phyloP scores from a whole-genome alignment of 805 yeast species.

The Saccharomycopsis sp. region DNA sequence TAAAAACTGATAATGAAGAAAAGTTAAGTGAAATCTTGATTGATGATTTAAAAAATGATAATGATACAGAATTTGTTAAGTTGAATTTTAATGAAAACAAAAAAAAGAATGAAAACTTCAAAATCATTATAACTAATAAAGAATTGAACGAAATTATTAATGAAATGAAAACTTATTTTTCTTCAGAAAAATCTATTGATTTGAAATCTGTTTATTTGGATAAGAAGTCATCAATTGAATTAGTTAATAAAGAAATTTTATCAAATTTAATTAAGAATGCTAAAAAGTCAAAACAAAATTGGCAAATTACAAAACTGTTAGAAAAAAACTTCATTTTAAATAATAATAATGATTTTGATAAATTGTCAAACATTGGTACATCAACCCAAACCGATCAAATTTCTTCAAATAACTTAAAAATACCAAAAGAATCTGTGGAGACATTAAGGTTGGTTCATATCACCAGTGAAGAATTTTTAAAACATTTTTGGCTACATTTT shows the following conservation, averaged over 20 bases:
- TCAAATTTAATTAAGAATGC: slow-evolving; percentile 11
- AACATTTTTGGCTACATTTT: slow-evolving; percentile 65
- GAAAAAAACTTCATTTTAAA: slow-evolving; percentile 7
- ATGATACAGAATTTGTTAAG: slow-evolving; percentile 42
- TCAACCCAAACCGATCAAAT: slow-evolving; percentile 13
- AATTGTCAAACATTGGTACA: slow-evolving; percentile 1
- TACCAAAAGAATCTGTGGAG: slow-evolving; percentile 34
- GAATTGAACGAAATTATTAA: not conserved
- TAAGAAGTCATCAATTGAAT: slow-evolving; percentile 26
- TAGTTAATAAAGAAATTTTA: slow-evolving; percentile 13
- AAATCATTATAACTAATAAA: not conserved
- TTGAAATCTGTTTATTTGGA: slow-evolving; percentile 12
- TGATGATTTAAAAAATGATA: slow-evolving; percentile 39
- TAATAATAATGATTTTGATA: not conserved
- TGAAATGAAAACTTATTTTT: slow-evolving; percentile 1
- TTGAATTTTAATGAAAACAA: slow-evolving; percentile 26
- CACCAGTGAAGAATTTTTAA: slow-evolving; percentile 63
- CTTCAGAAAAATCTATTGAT: slow-evolving; percentile 5
- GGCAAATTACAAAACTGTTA: slow-evolving; percentile 13
- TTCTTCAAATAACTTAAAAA: slow-evolving; percentile 7
- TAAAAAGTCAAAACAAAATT: slow-evolving; percentile 16
- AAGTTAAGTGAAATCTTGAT: slow-evolving; percentile 37
- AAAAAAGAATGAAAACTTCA: not conserved
- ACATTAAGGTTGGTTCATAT: slow-evolving; percentile 52
- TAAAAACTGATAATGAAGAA: slow-evolving; percentile 26